Evolutionary conservation across 2,329 filamentous ascomycete genomes (phyloP).

Genomic region (Colletotrichum liaoningense): DNA sequence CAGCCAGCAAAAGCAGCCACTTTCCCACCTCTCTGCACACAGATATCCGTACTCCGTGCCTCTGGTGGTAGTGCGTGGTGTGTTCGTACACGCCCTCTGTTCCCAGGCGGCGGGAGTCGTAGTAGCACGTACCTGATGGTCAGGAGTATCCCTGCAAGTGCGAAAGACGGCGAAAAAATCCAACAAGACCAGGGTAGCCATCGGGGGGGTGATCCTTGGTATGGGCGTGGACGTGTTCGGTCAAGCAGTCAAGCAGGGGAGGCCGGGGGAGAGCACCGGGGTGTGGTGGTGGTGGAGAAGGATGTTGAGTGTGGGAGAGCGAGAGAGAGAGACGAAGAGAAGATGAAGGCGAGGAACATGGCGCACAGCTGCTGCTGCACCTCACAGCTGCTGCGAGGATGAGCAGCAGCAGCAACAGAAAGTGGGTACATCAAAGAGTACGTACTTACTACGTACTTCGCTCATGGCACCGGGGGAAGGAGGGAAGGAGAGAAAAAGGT

Average conservation of each 20-base stretch:
- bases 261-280: not conserved
- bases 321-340: not conserved
- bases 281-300: not conserved
- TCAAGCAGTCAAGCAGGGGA: not conserved
- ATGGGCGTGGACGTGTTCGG: not conserved
- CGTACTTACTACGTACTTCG: too few species aligned
- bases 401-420: not conserved
- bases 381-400: not conserved
- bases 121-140: constrained; percentile 36
- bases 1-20: not conserved
- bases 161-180: constrained; percentile 1
- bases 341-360: not conserved
- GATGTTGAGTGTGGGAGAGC: not conserved
- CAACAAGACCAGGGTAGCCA: not conserved
- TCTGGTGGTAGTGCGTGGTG: not conserved
- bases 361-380: not conserved
- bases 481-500: constrained; percentile 14
- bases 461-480: not conserved
- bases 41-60: not conserved
- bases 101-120: constrained; percentile 31
- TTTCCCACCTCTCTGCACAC: not conserved
- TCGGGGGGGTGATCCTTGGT: not conserved
- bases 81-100: not conserved
- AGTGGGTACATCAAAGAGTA: too few species aligned
- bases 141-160: constrained; percentile 32